These are phyloP conservation scores for Stachybotrys elegans DNA, from an alignment of 2,329 filamentous ascomycete species.

Conservation along the genomic window DNA sequence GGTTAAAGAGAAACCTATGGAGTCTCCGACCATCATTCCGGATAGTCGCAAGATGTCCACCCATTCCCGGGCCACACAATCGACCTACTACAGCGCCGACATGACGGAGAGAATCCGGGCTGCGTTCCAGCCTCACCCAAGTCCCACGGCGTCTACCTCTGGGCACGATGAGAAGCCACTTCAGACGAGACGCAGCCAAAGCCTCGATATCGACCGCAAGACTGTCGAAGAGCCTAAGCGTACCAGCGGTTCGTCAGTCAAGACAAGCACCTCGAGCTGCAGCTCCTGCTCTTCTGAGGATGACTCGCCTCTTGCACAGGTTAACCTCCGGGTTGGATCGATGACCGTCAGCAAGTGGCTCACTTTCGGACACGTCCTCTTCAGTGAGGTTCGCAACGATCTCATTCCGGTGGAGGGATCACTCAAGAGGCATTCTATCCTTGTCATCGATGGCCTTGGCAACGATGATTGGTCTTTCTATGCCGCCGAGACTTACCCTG, in stretches of 20 bases:
- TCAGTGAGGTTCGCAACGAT: conserved; percentile 73
- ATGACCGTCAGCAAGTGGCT: conserved; percentile 87
- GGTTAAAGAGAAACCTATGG: conserved; percentile 31
- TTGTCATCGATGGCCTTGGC: conserved; percentile 80
- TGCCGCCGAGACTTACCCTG: conserved; percentile 72
- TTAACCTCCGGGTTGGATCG: conserved; percentile 73
- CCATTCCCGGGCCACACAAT: conserved; percentile 31
- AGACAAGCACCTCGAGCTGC: conserved; percentile 34
- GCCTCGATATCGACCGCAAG: conserved; percentile 17
- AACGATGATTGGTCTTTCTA: conserved; percentile 88
- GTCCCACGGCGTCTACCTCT: conserved; percentile 38
- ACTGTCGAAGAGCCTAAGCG: conserved; percentile 22
- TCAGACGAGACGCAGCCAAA: conserved; percentile 16
- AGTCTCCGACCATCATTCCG: conserved; percentile 42
- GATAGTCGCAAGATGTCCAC: conserved; percentile 25
- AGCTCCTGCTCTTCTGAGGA: conserved; percentile 47
- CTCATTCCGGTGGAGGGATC: conserved; percentile 40
- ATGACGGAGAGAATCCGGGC: conserved; percentile 48
- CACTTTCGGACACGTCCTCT: conserved; percentile 76
- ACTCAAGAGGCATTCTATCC: conserved; percentile 52
- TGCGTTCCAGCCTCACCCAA: conserved; percentile 37
- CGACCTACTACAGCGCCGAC: conserved; percentile 50
- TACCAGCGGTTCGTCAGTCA: conserved; percentile 25
- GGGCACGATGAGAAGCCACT: conserved; percentile 33
- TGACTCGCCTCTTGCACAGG: conserved; percentile 60